Evolutionary conservation across 2,329 filamentous ascomycete genomes (phyloP).

Genomic region (Ophiostoma australiae): DNA sequence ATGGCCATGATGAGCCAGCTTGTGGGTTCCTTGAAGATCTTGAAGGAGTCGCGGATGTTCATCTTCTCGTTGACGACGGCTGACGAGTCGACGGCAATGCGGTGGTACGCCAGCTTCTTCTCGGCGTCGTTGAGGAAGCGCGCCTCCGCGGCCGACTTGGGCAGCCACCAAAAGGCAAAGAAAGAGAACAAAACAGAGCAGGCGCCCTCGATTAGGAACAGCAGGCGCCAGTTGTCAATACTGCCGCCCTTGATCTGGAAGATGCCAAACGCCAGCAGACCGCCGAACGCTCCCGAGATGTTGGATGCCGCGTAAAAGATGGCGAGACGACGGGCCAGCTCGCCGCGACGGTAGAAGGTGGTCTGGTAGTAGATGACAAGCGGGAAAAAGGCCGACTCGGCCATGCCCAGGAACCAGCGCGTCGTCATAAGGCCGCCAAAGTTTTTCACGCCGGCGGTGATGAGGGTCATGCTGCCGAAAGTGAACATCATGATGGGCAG

Average conservation of each 20-base stretch:
- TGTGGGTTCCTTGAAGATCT: conserved; percentile 48
- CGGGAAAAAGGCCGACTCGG: conserved; percentile 29
- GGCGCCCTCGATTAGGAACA: conserved; percentile 52
- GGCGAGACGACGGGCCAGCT: conserved; percentile 64
- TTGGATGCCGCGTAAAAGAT: conserved; percentile 47
- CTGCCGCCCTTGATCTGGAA: conserved; percentile 43
- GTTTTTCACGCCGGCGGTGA: conserved; percentile 43
- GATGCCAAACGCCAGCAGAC: conserved; percentile 40
- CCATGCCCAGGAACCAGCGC: conserved; percentile 64
- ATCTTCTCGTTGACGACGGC: conserved; percentile 53
- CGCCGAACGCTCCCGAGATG: conserved; percentile 28
- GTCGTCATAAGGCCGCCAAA: conserved; percentile 38
- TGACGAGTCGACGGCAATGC: conserved; percentile 72
- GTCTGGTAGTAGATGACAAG: conserved; percentile 46
- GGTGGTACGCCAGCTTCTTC: conserved; percentile 62
- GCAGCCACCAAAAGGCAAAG: conserved; percentile 67
- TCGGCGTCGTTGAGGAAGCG: conserved; percentile 61
- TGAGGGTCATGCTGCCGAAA: conserved; percentile 59
- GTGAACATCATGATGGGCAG: conserved; percentile 69
- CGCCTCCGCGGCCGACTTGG: conserved; percentile 55
- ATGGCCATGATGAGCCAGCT: conserved; percentile 49
- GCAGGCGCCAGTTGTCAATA: conserved; percentile 44
- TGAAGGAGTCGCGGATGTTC: conserved; percentile 46
- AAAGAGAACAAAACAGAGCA: conserved; percentile 57
- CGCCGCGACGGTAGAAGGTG: conserved; percentile 66